These are phyloP conservation scores for Thuidium tamariscinum DNA, from an alignment of 225 moss, liverwort and hornwort genomes.

Conservation along the genomic window DNA sequence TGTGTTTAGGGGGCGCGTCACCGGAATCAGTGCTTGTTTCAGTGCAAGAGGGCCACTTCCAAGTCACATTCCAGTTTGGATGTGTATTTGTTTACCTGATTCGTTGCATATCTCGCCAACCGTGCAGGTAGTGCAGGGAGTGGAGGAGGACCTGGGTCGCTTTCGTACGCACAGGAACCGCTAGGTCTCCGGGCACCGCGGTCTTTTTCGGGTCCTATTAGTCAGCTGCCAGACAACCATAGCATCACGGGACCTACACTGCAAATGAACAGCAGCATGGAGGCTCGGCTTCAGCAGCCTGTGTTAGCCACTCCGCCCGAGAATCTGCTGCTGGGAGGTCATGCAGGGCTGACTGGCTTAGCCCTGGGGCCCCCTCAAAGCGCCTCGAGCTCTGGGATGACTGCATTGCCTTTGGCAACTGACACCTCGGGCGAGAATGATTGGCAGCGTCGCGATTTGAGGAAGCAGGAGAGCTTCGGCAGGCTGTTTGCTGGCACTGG, in stretches of 20 bases:
- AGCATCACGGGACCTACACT: constrained; percentile 20
- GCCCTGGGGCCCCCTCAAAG: constrained; percentile 33
- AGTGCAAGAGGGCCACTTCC: background rate
- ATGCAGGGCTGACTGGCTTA: constrained; percentile 15
- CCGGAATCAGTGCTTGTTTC: background rate
- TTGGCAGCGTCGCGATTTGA: constrained; percentile 18
- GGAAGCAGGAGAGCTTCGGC: constrained; percentile 29
- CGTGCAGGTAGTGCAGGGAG: constrained; percentile 39
- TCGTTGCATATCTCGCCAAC: constrained; percentile 8
- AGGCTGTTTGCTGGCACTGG: background rate
- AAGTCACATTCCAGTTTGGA: constrained; percentile 2
- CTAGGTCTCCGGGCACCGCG: background rate
- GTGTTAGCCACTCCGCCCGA: constrained; percentile 1
- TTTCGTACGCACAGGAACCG: constrained; percentile 5
- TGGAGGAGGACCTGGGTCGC: constrained; percentile 40
- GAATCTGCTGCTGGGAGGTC: constrained; percentile 3
- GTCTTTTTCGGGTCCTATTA: constrained; percentile 12
- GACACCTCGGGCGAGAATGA: background rate
- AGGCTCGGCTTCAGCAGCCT: background rate
- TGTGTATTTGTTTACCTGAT: constrained; percentile 17
- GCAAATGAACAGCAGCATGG: constrained; percentile 36
- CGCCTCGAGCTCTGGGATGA: constrained; percentile 12
- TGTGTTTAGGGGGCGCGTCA: background rate
- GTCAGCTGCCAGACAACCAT: constrained; percentile 21
- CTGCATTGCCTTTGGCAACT: background rate